Base-by-base conservation (phyloP, 139 green algal species). In the Marvania coccoides region DNA sequence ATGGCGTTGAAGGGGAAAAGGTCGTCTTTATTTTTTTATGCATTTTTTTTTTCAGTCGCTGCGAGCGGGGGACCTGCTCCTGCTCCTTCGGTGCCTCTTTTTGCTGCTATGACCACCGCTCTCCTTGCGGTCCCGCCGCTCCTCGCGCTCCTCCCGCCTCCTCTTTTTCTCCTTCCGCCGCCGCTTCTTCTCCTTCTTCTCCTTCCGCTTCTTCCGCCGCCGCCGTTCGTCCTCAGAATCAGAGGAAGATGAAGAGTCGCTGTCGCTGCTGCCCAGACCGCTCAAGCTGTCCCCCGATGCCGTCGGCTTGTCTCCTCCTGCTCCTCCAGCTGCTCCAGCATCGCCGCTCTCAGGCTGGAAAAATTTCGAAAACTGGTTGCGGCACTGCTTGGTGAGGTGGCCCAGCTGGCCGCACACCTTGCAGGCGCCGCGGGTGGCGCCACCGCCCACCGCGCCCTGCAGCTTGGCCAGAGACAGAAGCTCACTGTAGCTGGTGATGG, bases 371-470 rank as follows among this genome's bases (percentile, higher is more conserved):
- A 87, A 53, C 9, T 77, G 65, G 68, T 94, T 94, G 39, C 80
- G 79, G 79, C 88, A 95, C 83, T 95, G 86, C 75, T 89, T 90
- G 7, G 88, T 94, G 12, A 95, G 79, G 76, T 95, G 88, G 5
- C 88, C 88, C 12, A 94, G 69, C 54, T 91, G 79, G 26, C 88
- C 87, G 66, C 88, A 95, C 10, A 83, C 70, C 69, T 86, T 90
- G 73, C 88, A 95, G 23, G 86, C 88, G 13, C 88, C 88, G 15
- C 88, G 66, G 34, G 72, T 76, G 1, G 37, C 72, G 2, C 71
- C 80, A 38, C 67, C 74, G 15, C 76, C 73, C 10, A 83, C 76
- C 5, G 69, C 79, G 15, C 84, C 84, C 60, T 92, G 81, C 28
- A 63, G 70, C 33, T 81, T 79, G 26, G 88, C 88, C 2, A 95